Evolutionary conservation across 1,139 yeast genomes (phyloP).

Genomic region (Yamadazyma jaroonii): DNA sequence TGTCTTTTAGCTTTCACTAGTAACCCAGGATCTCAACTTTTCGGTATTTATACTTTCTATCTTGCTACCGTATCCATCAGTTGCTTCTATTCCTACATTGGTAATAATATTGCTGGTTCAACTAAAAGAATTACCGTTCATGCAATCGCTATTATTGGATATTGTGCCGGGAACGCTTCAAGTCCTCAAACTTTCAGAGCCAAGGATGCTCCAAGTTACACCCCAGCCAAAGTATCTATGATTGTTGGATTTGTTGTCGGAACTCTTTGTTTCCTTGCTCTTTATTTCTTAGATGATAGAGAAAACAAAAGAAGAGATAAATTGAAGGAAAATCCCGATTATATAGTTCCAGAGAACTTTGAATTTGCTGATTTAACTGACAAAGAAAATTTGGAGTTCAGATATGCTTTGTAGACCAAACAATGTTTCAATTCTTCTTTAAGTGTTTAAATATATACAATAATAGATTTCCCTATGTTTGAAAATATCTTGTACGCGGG

Average conservation of each 20-base stretch:
- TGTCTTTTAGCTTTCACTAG: constrained; percentile 50
- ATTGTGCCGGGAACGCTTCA: constrained; percentile 62
- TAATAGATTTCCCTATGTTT: too few species aligned
- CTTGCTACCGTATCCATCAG: constrained; percentile 7
- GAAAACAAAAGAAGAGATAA: constrained; percentile 12
- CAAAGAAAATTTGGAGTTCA: constrained; percentile 42
- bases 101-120: constrained; percentile 17
- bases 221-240: constrained; percentile 38
- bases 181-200: constrained; percentile 69
- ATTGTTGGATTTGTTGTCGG: constrained; percentile 12
- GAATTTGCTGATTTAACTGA: constrained; percentile 65
- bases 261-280: constrained; percentile 3
- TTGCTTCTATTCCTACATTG: constrained; percentile 12
- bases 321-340: neutral
- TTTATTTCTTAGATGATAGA: constrained; percentile 6
- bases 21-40: constrained; percentile 4
- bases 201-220: constrained; percentile 50
- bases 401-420: constrained; percentile 5
- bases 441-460: too few species aligned
- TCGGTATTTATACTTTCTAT: constrained; percentile 9
- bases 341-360: constrained; percentile 37
- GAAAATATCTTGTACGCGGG: too few species aligned
- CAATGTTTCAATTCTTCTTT: too few species aligned
- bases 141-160: constrained; percentile 45
- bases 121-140: constrained; percentile 19